phyloP scores from a whole-genome alignment of 2,329 filamentous ascomycete species.

The Cytospora chrysosperma region DNA sequence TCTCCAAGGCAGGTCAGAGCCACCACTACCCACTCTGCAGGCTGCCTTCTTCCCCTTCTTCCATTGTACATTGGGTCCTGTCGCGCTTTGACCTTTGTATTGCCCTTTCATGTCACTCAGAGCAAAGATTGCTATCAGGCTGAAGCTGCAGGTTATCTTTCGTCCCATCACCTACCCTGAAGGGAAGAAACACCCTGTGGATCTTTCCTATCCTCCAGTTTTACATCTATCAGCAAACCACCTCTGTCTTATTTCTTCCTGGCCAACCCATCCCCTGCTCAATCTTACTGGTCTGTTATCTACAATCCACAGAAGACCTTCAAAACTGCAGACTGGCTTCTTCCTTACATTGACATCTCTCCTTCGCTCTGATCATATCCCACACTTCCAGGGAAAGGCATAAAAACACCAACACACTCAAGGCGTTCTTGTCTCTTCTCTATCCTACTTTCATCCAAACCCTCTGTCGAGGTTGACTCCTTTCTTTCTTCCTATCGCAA shows the following conservation, averaged over 20 bases:
- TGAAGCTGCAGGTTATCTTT: not conserved
- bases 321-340: not conserved
- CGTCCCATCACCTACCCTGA: not conserved
- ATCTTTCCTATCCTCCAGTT: not conserved
- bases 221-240: not conserved
- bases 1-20: not conserved
- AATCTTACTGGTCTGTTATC: not conserved
- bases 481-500: not conserved
- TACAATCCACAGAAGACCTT: not conserved
- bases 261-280: not conserved
- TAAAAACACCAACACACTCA: not conserved
- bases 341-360: not conserved
- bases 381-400: not conserved
- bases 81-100: not conserved
- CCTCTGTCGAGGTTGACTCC: not conserved
- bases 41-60: not conserved
- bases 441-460: not conserved
- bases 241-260: not conserved
- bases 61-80: not conserved
- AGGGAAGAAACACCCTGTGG: too few relatives aligned
- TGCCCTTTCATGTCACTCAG: not conserved
- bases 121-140: not conserved
- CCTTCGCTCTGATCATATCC: not conserved
- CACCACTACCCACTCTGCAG: not conserved
- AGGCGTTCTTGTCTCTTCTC: not conserved